Evolutionary conservation across 2,329 filamentous ascomycete species (phyloP).

Genomic region (Fusarium proliferatum): DNA sequence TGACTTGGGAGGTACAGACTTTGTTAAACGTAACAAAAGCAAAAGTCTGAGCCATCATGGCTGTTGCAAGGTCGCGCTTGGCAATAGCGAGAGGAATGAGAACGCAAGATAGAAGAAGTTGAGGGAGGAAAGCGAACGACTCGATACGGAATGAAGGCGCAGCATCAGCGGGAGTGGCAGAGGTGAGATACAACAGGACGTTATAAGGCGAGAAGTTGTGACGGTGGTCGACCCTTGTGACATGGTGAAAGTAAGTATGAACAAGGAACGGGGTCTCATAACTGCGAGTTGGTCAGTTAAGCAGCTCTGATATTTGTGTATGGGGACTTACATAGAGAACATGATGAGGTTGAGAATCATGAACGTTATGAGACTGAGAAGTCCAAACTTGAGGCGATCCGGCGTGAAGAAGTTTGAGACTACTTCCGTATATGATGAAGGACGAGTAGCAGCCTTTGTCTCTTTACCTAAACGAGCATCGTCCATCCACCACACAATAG

Average conservation of each 20-base stretch:
- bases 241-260: conserved; percentile 93
- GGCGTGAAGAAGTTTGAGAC: conserved; percentile 61
- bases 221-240: conserved; percentile 92
- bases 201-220: conserved; percentile 99
- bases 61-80: conserved; percentile 82
- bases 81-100: conserved; percentile 80
- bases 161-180: conserved; percentile 62
- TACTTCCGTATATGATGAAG: conserved; percentile 36
- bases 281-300: conserved; percentile 51
- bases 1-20: conserved; percentile 96
- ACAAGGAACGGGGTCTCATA: conserved; percentile 85
- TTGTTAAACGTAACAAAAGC: conserved; percentile 99
- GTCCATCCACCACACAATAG: conserved; percentile 85
- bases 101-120: conserved; percentile 82
- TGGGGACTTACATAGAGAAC: conserved; percentile 73
- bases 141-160: conserved; percentile 66
- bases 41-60: conserved; percentile 95
- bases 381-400: conserved; percentile 66
- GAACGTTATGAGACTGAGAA: conserved; percentile 79
- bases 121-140: conserved; percentile 87
- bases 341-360: conserved; percentile 78
- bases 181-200: conserved; percentile 86
- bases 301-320: background rate
- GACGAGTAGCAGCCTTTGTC: background rate
- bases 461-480: conserved; percentile 55